These are phyloP conservation scores for Oryza glumipatula DNA, from an alignment of 176 grass and related monocot genomes.

Conservation along the genomic window DNA sequence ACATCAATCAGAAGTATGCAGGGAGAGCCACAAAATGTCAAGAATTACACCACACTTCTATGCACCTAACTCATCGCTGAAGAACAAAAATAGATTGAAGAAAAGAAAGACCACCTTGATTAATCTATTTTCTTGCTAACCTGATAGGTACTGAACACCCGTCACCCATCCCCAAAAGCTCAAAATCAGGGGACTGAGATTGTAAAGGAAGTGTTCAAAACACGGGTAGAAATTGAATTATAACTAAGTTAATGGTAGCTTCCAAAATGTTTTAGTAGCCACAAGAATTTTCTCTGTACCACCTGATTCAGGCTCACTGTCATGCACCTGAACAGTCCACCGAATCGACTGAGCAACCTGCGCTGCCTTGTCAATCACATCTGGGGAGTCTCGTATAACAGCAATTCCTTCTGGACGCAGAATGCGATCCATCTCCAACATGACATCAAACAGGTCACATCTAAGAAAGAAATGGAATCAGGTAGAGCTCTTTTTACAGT, in stretches of 20 bases:
- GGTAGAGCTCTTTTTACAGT: not conserved
- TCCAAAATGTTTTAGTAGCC: conserved; percentile 86
- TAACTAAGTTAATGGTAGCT: conserved; percentile 51
- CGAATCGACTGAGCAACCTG: conserved; percentile 64
- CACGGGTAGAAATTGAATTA: conserved; percentile 35
- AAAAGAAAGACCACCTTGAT: conserved; percentile 24
- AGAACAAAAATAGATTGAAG: conserved; percentile 14
- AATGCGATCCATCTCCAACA: conserved; percentile 99
- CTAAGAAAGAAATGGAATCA: conserved; percentile 46
- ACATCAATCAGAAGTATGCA: not conserved
- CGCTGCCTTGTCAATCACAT: conserved; percentile 64
- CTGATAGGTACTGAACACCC: not conserved
- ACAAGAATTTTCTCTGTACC: conserved; percentile 77
- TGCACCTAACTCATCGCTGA: conserved; percentile 5
- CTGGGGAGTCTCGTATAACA: conserved; percentile 63
- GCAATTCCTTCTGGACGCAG: conserved; percentile 83
- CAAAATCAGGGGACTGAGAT: conserved; percentile 39
- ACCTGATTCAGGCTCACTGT: conserved; percentile 66
- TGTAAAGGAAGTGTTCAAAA: conserved; percentile 31
- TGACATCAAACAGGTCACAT: conserved; percentile 85
- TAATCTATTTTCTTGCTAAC: conserved; percentile 38
- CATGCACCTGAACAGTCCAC: conserved; percentile 70
- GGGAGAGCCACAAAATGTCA: not conserved
- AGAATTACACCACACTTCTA: conserved; percentile 28
- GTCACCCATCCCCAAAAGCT: conserved; percentile 30